Percentiles rank a stretch among this genome's conserved stretches.
These are phyloP conservation scores for Tetrahymena borealis DNA, from an alignment of 73 alveolate genomes.

Conservation along the genomic window DNA sequence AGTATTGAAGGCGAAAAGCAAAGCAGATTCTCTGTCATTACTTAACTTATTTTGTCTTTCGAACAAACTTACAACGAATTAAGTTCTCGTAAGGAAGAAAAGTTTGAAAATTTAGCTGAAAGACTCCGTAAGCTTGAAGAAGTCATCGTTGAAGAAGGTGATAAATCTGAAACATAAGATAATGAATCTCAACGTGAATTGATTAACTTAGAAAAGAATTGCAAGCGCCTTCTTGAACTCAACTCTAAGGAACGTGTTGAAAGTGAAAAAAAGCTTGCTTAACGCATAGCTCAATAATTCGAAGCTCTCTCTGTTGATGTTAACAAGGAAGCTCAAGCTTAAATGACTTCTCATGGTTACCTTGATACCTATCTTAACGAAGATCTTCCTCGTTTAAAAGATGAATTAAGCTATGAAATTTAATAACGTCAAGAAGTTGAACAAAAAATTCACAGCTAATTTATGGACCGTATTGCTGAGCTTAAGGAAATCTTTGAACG, in stretches of 20 bases:
- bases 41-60: background rate
- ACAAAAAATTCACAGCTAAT: constrained; percentile 17
- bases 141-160: background rate
- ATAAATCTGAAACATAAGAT: background rate
- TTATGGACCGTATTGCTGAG: constrained; percentile 15
- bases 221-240: constrained; percentile 28
- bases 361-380: constrained; percentile 41
- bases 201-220: constrained; percentile 33
- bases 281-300: constrained; percentile 25
- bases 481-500: constrained; percentile 31
- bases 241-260: constrained; percentile 35
- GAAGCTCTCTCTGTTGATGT: constrained; percentile 27
- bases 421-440: constrained; percentile 35
- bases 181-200: background rate
- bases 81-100: background rate
- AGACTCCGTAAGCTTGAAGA: background rate
- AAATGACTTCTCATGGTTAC: constrained; percentile 21
- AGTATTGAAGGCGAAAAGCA: background rate
- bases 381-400: constrained; percentile 36
- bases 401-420: constrained; percentile 27
- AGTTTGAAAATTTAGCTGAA: background rate
- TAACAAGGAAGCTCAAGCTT: constrained; percentile 27
- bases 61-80: background rate
- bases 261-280: constrained; percentile 27
- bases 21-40: background rate